Base-by-base conservation (phyloP, 192 early-diverging fungal species). In the Paraglomus occultum region DNA sequence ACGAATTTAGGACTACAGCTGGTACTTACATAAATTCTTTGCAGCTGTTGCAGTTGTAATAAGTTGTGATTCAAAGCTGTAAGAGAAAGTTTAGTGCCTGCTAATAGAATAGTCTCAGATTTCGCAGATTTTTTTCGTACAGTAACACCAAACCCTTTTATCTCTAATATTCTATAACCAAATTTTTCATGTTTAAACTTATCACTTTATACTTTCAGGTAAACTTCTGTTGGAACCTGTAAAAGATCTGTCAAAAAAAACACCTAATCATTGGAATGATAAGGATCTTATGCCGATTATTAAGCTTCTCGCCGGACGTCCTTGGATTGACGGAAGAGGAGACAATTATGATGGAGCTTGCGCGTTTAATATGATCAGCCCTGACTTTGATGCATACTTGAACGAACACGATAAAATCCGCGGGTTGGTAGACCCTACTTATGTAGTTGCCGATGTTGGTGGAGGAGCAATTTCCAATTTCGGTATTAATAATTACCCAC, bases 371-470 rank as follows among this genome's bases (percentile, higher is more conserved):
- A 31, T 14, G 22, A 59, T 59, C 38, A 14, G 1, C 1, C 3
- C 11, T 1, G 57, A 59, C 31, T 59, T 59, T 1, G 57, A 59
- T 59, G 38, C 57, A 42, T 59, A 59, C 11, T 11, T 59, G 12
- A 31, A 59, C 31, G 3, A 59, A 15, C 10, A 59, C 11, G 57
- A 59, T 42, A 0, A 59, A 2, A 59, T 59, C 12, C 38, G 57
- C 12, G 57, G 57, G 9, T 59, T 59, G 11, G 5, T 59, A 3
- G 57, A 59, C 57, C 39, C 57, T 23, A 59, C 39, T 39, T 59
- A 59, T 57, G 14, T 20, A 22, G 18, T 52, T 9, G 6, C 51
- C 15, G 17, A n/a, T 12, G n/a, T 52, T 20, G 22, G 22, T 52
- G n/a, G 51, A 12, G 6, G 11, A 6, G 51, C 5, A 20, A 52